Base-by-base conservation (phyloP, 495 filamentous ascomycete species). In the Astrocystis sublimbata region DNA sequence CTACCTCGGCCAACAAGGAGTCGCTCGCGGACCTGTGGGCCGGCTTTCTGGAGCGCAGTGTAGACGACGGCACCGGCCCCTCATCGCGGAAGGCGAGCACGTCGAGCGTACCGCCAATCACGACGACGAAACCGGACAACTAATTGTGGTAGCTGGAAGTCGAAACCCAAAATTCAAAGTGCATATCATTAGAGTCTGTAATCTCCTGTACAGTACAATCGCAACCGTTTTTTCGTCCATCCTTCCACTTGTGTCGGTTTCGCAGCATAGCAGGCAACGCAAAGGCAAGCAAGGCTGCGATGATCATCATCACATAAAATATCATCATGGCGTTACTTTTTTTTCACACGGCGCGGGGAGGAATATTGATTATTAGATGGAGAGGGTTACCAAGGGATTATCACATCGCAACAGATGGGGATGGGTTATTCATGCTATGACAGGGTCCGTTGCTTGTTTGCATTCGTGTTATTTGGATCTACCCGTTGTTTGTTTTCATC, bases 1-100 rank as follows among this genome's bases (percentile, higher is more conserved):
- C 71, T 17, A 66, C 73, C 0, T 69, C 70, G 3, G 65, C 68
- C 0, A 70, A 61, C 9, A 91, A 86, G 70, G 92, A 97, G 75
- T 89, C 88, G 6, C 76, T 97, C 31, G 91, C 92, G 9, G 92
- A 97, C 64, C 75, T 97, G n/a, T 97, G 92, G 92, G 89, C 88
- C 10, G 89, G 89, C 38, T 97, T 96, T 71, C 74, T 97, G 10
- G 91, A 96, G 69, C 81, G 91, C 59, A 92, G 93, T 74, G 90
- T 90, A 7, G 83, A 87, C 58, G 86, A 89, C 64, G 84, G 63
- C 19, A 69, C 65, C n/a, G n/a, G n/a, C n/a, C n/a, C 46, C 46
- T 60, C 24, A 23, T 74, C 73, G 33, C 65, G 79, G 47, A 79
- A 82, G 61, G 77, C 75, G 40, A 81, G 78, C 62, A 66, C 75